A percentile compares a stretch with the other conserved stretches of the same genome.
These are phyloP conservation scores for Fistulinella prunicolor DNA, from an alignment of 768 basidiomycete species.

Conservation along the genomic window DNA sequence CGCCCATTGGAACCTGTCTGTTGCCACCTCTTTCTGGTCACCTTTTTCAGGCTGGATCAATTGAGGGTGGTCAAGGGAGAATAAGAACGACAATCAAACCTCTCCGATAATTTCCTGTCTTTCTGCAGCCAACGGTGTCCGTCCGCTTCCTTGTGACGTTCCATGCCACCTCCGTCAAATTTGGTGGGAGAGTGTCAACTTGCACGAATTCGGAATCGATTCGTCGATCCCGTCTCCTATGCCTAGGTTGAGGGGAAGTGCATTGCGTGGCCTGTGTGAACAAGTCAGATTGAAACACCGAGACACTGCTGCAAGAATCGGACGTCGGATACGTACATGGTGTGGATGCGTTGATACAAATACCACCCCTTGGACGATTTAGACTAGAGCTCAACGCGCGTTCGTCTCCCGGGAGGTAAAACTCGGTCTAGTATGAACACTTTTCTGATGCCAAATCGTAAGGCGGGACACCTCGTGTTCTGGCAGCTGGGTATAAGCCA, in stretches of 20 bases:
- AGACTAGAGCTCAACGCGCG: constrained; percentile 4
- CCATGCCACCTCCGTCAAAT: constrained; percentile 72
- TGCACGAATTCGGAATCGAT: constrained; percentile 59
- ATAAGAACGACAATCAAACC: constrained; percentile 20
- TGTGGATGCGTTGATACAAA: not conserved
- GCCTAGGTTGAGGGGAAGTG: constrained; percentile 26
- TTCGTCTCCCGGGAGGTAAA: constrained; percentile 1
- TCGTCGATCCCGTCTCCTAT: constrained; percentile 51
- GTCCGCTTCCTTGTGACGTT: constrained; percentile 40
- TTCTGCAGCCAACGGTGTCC: constrained; percentile 22
- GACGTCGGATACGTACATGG: constrained; percentile 17
- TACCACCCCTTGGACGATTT: not conserved
- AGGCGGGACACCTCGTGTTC: constrained; percentile 18
- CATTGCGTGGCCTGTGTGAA: constrained; percentile 19
- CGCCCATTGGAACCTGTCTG: constrained; percentile 27
- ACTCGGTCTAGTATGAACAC: constrained; percentile 2
- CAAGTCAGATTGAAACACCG: constrained; percentile 1
- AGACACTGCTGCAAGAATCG: constrained; percentile 1
- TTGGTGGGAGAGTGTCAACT: constrained; percentile 54
- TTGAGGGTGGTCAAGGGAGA: constrained; percentile 30
- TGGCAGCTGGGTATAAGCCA: constrained; percentile 1
- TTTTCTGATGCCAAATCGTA: constrained; percentile 1
- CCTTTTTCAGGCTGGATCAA: constrained; percentile 25
- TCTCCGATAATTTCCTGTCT: constrained; percentile 26
- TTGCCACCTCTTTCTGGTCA: constrained; percentile 25